Base-by-base conservation (phyloP, 192 early-diverging fungal genomes). In the Coemansia asiatica region DNA sequence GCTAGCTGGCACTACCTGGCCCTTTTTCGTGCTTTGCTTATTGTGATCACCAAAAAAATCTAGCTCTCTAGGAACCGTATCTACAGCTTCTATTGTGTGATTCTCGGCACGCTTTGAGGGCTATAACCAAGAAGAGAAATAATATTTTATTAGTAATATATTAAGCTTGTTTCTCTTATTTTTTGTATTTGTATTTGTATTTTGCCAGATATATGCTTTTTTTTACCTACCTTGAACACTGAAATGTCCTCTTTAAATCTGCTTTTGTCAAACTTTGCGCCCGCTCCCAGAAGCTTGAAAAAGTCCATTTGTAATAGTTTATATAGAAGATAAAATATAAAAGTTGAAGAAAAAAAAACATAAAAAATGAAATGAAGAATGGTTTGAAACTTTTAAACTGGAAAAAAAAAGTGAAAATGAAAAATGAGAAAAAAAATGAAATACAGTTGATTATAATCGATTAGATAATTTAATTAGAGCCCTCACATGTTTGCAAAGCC, bases 231-330 rank as follows among this genome's bases (percentile, higher is more conserved):
- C 71, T 95, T 83, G 82, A 97, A 93, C 16, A 94, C 69, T 7
- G 90, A 81, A 54, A 95, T 84, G 64, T 95, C 95, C 2, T 88
- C 80, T 56, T 88, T 81, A 75, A 92, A 95, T 16, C 91, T 86
- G 49, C 82, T 83, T 64, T 88, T 91, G 82, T 98, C 88, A 61
- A 98, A 98, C 66, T 84, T 90, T 9, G 95, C 91, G 9, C 96
- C 96, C 16, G 88, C 83, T 29, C 92, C 92, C 18, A 98, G 84
- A 44, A 93, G 78, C 56, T 88, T 85, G 85, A 98, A 95, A 64
- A 98, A 76, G 82, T 96, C 93, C 79, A 81, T 81, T 2, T 38
- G 23, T 4, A 21, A 13, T 36, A 64, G 8, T 29, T 50, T n/a
- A 33, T 28, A 67, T 46, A 66, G 33, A 31, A 31, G 44, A 21